These are phyloP conservation scores for Oxytropis ochrocephala DNA, from an alignment of 306 rosid genomes.

Conservation along the genomic window DNA sequence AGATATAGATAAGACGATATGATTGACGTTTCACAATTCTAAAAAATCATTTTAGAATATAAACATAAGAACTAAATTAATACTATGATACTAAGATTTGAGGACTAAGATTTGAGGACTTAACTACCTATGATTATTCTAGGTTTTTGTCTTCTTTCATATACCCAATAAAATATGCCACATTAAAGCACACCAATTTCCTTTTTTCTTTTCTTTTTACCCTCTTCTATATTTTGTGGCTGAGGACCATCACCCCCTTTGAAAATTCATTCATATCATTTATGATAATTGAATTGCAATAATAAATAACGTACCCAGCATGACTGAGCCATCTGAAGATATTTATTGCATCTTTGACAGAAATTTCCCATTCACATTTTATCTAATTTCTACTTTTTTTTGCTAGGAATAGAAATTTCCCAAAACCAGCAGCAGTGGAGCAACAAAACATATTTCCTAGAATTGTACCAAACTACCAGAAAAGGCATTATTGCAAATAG, in stretches of 20 bases:
- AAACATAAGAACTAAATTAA: too few relatives aligned
- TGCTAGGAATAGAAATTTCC: background rate
- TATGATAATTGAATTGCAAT: background rate
- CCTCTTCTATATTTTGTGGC: background rate
- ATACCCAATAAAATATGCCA: too few relatives aligned
- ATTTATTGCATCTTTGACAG: background rate
- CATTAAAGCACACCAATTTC: background rate
- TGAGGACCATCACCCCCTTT: background rate
- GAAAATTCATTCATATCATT: background rate
- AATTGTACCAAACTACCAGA: conserved; percentile 24
- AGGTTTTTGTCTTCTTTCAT: too few relatives aligned
- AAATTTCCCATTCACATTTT: background rate
- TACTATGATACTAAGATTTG: too few relatives aligned
- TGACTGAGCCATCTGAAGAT: background rate
- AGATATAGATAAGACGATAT: too few relatives aligned
- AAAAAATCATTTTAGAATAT: too few relatives aligned
- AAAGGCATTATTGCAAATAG: conserved; percentile 16
- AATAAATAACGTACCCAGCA: background rate
- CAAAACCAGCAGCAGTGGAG: background rate
- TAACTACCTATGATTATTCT: too few relatives aligned
- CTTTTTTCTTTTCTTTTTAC: background rate
- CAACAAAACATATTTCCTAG: background rate
- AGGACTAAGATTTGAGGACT: too few relatives aligned
- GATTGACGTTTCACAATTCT: too few relatives aligned
- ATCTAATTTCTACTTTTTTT: too few relatives aligned